Conservation (phyloP, 192 early-diverging fungal genomes). For the Obelidium mucronatum region DNA sequence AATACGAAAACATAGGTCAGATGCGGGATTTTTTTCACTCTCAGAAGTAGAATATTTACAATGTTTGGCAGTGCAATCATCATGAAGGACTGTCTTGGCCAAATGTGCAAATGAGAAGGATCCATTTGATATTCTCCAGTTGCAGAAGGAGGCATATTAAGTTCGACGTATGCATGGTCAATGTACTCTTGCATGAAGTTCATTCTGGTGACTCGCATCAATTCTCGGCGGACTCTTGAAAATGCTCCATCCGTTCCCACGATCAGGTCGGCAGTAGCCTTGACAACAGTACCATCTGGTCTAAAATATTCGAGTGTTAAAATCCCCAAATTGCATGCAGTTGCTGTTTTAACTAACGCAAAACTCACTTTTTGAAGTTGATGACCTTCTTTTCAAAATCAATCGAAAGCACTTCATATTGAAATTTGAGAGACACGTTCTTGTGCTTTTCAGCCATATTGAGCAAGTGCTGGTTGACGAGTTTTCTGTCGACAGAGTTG, state of each 20-base stretch:
- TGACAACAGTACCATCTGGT: slow-evolving; percentile 65
- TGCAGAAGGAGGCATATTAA: slow-evolving; percentile 78
- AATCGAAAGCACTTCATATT: slow-evolving; percentile 69
- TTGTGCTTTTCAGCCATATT: slow-evolving; percentile 69
- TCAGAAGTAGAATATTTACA: slow-evolving; percentile 58
- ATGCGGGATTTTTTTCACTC: background rate
- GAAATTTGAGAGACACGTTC: slow-evolving; percentile 80
- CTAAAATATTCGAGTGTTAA: too few relatives aligned
- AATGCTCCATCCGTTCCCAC: slow-evolving; percentile 47
- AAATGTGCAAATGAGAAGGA: slow-evolving; percentile 94
- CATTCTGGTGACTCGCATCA: slow-evolving; percentile 83
- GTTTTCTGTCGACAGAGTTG: slow-evolving; percentile 90
- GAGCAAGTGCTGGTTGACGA: slow-evolving; percentile 83
- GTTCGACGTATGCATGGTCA: slow-evolving; percentile 90
- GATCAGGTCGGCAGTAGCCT: slow-evolving; percentile 76
- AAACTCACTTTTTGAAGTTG: slow-evolving; percentile 49
- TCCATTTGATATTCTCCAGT: slow-evolving; percentile 83
- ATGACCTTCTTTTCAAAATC: slow-evolving; percentile 76
- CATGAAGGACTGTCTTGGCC: slow-evolving; percentile 97
- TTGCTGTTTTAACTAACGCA: background rate
- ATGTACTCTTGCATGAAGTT: slow-evolving; percentile 88
- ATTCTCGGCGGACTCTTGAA: slow-evolving; percentile 76
- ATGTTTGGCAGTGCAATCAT: slow-evolving; percentile 96
- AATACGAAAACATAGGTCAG: slow-evolving; percentile 52
- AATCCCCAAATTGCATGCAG: slow-evolving; percentile 51